These are phyloP conservation scores for Cladorrhinum sp. DNA, from an alignment of 2,329 filamentous ascomycete genomes.

Conservation along the genomic window DNA sequence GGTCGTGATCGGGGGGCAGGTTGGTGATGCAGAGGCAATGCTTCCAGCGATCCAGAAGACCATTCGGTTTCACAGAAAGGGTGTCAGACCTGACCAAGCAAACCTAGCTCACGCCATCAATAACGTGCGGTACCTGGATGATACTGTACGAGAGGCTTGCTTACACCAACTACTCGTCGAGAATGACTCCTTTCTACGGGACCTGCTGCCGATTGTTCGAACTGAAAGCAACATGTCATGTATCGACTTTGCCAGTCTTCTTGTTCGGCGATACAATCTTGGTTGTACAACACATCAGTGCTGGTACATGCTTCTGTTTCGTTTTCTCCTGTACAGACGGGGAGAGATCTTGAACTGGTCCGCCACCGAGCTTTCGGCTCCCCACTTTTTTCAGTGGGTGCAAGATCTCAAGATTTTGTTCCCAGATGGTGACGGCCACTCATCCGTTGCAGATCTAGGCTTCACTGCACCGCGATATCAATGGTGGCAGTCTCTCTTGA, in stretches of 20 bases:
- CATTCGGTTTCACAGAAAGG: slow-evolving; percentile 18
- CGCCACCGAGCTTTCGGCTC: slow-evolving; percentile 19
- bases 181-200: slow-evolving; percentile 21
- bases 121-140: slow-evolving; percentile 12
- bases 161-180: slow-evolving; percentile 21
- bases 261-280: slow-evolving; percentile 19
- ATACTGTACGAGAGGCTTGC: slow-evolving; percentile 17
- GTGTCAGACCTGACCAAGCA: slow-evolving; percentile 21
- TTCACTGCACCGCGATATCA: slow-evolving; percentile 12
- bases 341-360: slow-evolving; percentile 20
- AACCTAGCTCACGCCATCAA: slow-evolving; percentile 19
- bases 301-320: slow-evolving; percentile 21
- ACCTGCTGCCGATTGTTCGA: slow-evolving; percentile 19
- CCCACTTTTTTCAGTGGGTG: slow-evolving; percentile 22
- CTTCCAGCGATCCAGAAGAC: slow-evolving; percentile 16
- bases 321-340: slow-evolving; percentile 16
- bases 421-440: neutral
- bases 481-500: slow-evolving; percentile 15
- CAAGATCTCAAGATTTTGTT: slow-evolving; percentile 20
- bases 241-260: slow-evolving; percentile 22
- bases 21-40: slow-evolving; percentile 5
- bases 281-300: slow-evolving; percentile 18
- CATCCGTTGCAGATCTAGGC: slow-evolving; percentile 11
- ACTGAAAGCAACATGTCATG: slow-evolving; percentile 17
- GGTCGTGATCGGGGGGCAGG: slow-evolving; percentile 19